Evolutionary conservation across 257 asterid species (phyloP), one percentile per base, ranked within the genome.

Genomic region (Apocynum venetum): DNA sequence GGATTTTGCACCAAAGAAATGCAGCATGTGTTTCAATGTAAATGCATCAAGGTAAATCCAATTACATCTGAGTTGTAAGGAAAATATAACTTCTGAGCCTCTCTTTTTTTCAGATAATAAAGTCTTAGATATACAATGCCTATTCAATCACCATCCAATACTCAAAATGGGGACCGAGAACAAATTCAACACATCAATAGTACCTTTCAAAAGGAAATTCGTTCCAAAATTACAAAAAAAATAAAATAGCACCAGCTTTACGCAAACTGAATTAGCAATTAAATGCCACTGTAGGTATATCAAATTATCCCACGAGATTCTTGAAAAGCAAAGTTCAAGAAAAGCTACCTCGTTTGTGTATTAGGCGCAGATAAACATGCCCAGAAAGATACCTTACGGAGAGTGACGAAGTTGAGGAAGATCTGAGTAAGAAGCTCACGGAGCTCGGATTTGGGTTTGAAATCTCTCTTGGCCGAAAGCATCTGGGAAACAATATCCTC

Each of bases 401-500:
- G 96, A 59, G 87, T 82, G 52, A 96, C 96, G 79, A 96, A 96
- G 83, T 88, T 91, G 79, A 96, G 91, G 80, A 91, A 88, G 74
- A 89, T 87, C 80, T 91, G 97, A 48, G 97, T 93, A 81, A 88
- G 90, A 71, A 86, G 87, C 78, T 96, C 97, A 25, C 91, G 87
- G 64, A 91, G 87, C 65, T 88, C 89, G 66, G 98, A 84, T 84
- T 88, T 88, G 64, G 94, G 84, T 46, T 81, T 81, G 71, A 80
- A 88, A 72, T 87, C 92, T 83, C 81, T 89, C 86, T 96, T 96
- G 52, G 85, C 46, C 43, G 89, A 83, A 79, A 96, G 86, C 94
- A 96, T 91, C 79, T 86, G 87, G 71, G 94, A 81, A 19, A 93
- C 94, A 73, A 89, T 88, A 75, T 88, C 98, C 81, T 90, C 97